phyloP scores from a whole-genome alignment of 2,329 filamentous ascomycete species.

The Aspergillus sclerotialis region DNA sequence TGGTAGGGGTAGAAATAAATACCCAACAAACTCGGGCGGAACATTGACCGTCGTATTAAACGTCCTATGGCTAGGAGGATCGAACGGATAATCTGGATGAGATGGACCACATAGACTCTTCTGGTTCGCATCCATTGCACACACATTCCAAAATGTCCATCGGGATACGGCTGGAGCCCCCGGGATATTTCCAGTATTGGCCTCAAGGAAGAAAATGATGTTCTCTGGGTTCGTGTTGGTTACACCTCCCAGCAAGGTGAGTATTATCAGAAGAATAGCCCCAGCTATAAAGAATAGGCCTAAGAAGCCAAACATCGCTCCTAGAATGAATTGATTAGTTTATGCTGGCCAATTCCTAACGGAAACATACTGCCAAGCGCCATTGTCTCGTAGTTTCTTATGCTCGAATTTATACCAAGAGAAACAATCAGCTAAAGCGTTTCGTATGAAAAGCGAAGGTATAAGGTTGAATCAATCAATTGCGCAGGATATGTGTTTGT shows the following conservation, averaged over 20 bases:
- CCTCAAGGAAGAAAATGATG: constrained; percentile 78
- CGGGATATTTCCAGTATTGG: constrained; percentile 65
- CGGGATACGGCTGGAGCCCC: constrained; percentile 62
- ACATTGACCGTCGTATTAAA: constrained; percentile 52
- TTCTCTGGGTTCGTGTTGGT: constrained; percentile 54
- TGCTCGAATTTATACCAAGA: neutral
- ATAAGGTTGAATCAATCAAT: neutral
- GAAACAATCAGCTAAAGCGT: neutral
- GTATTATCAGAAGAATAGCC: constrained; percentile 57
- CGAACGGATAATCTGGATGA: constrained; percentile 61
- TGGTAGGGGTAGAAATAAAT: constrained; percentile 16
- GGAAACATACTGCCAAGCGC: constrained; percentile 25
- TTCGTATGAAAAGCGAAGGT: neutral
- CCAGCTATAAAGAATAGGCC: constrained; percentile 58
- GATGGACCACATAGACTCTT: constrained; percentile 59
- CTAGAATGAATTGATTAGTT: constrained; percentile 28
- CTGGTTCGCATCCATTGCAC: constrained; percentile 51
- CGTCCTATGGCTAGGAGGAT: constrained; percentile 47
- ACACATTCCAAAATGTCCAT: constrained; percentile 90
- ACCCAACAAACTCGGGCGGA: constrained; percentile 49
- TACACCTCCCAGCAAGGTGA: constrained; percentile 58
- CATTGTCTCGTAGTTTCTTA: constrained; percentile 13
- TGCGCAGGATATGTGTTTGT: too few species aligned
- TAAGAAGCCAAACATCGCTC: constrained; percentile 47
- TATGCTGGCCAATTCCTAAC: constrained; percentile 1